phyloP scores from a whole-genome alignment of 2,329 filamentous ascomycete species.

The Fusarium napiforme region DNA sequence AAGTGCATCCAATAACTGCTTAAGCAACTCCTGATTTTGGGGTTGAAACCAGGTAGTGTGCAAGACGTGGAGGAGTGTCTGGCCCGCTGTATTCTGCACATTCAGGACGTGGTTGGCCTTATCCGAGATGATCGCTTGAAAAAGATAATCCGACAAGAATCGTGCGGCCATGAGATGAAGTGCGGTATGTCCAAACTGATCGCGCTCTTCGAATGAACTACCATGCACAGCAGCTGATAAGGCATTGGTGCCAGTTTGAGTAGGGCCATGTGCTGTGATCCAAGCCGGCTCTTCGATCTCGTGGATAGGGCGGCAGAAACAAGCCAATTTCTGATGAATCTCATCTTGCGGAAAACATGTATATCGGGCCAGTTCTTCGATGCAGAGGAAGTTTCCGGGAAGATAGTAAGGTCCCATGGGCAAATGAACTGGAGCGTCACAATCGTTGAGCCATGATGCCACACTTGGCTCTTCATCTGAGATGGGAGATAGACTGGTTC shows the following conservation, averaged over 20 bases:
- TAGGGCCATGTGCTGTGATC: constrained; percentile 45
- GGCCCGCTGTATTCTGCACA: constrained; percentile 55
- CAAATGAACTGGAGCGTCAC: constrained; percentile 39
- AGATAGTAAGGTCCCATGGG: constrained; percentile 48
- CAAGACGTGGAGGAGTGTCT: constrained; percentile 62
- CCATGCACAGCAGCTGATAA: constrained; percentile 1
- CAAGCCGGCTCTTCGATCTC: constrained; percentile 46
- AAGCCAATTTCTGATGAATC: constrained; percentile 43
- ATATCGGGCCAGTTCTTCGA: constrained; percentile 37
- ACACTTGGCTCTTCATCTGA: constrained; percentile 33
- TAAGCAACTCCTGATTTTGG: constrained; percentile 41
- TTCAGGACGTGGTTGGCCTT: constrained; percentile 39
- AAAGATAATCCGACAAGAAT: constrained; percentile 42
- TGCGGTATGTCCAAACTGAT: constrained; percentile 60
- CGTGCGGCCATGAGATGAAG: constrained; percentile 59
- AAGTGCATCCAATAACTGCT: constrained; percentile 42
- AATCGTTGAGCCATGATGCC: constrained; percentile 46
- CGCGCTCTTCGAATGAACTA: constrained; percentile 39
- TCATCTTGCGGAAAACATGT: constrained; percentile 35
- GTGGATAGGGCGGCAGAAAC: constrained; percentile 44
- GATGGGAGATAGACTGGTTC: constrained; percentile 39
- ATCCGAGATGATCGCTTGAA: constrained; percentile 39
- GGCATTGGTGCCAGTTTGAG: constrained; percentile 26
- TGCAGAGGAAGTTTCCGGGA: constrained; percentile 62
- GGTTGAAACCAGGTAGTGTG: constrained; percentile 48